Conservation (phyloP, 441 rosid genomes). For the Euphorbia schlechtendalii region DNA sequence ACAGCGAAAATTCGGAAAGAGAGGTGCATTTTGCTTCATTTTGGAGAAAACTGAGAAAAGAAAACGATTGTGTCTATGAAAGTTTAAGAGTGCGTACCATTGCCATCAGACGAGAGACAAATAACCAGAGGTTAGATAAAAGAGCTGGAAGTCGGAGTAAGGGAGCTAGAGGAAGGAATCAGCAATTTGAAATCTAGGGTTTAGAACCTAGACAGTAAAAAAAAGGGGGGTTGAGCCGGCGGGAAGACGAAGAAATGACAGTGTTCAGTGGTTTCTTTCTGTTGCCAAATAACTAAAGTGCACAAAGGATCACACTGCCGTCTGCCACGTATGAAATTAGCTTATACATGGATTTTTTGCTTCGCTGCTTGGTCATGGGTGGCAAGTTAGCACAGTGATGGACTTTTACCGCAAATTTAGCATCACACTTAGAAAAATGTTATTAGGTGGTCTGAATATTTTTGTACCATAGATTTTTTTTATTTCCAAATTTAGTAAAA, state of each 20-base stretch:
- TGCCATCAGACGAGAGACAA: not conserved
- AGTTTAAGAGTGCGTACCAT: conserved; percentile 3
- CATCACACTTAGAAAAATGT: too few relatives aligned
- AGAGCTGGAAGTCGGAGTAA: not conserved
- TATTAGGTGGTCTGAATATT: too few relatives aligned
- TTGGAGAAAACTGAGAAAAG: not conserved
- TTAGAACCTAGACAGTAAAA: not conserved
- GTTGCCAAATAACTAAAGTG: not conserved
- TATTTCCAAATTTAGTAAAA: too few relatives aligned
- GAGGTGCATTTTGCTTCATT: not conserved
- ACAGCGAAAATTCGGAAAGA: not conserved
- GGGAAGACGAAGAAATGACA: conserved; percentile 4
- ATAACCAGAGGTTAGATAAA: not conserved
- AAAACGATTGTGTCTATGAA: not conserved
- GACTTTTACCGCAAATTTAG: too few relatives aligned
- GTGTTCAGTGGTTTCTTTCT: not conserved
- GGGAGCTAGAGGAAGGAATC: not conserved
- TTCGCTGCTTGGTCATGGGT: too few relatives aligned
- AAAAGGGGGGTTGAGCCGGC: not conserved
- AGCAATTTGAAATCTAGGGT: conserved; percentile 3
- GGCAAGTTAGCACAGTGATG: too few relatives aligned
- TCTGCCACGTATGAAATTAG: too few relatives aligned
- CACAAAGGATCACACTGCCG: too few relatives aligned
- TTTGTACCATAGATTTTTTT: too few relatives aligned
- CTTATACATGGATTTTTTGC: too few relatives aligned